Evolutionary conservation across 148 eudicot species (phyloP).

Genomic region (Persicaria tinctoria): DNA sequence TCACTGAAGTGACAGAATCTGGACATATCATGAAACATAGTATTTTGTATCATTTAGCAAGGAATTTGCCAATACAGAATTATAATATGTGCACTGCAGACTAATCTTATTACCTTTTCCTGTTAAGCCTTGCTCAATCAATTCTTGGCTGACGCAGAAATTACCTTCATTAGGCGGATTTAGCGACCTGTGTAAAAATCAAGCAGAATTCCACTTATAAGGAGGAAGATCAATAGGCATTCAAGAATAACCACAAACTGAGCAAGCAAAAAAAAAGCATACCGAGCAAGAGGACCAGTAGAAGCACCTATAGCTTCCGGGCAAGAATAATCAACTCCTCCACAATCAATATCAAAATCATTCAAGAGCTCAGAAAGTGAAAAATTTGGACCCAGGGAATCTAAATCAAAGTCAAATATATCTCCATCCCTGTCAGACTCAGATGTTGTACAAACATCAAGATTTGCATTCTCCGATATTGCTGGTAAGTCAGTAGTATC

Average conservation of each 20-base stretch:
- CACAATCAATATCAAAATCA: slow-evolving; percentile 50
- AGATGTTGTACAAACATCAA: slow-evolving; percentile 36
- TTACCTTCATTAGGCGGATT: slow-evolving; percentile 25
- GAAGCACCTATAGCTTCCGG: slow-evolving; percentile 35
- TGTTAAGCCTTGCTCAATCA: slow-evolving; percentile 22
- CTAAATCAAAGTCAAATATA: slow-evolving; percentile 63
- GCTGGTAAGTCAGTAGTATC: slow-evolving; percentile 44
- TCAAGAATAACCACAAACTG: not conserved
- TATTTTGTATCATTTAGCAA: slow-evolving; percentile 1
- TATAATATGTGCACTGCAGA: not conserved
- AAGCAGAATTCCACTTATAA: not conserved
- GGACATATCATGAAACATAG: slow-evolving; percentile 29
- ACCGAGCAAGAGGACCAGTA: slow-evolving; percentile 39
- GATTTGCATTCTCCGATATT: slow-evolving; percentile 25
- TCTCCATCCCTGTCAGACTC: slow-evolving; percentile 53
- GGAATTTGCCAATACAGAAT: not conserved
- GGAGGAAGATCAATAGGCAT: not conserved
- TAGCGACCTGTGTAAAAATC: slow-evolving; percentile 33
- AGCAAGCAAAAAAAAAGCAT: slow-evolving; percentile 10
- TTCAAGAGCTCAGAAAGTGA: slow-evolving; percentile 45
- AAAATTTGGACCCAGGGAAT: slow-evolving; percentile 52
- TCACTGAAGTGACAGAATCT: slow-evolving; percentile 53
- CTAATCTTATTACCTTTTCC: slow-evolving; percentile 22
- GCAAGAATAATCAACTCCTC: slow-evolving; percentile 27
- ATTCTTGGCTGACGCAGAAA: slow-evolving; percentile 27